phyloP scores from a whole-genome alignment of 345 rosid species.

The Arabis hirsuta region DNA sequence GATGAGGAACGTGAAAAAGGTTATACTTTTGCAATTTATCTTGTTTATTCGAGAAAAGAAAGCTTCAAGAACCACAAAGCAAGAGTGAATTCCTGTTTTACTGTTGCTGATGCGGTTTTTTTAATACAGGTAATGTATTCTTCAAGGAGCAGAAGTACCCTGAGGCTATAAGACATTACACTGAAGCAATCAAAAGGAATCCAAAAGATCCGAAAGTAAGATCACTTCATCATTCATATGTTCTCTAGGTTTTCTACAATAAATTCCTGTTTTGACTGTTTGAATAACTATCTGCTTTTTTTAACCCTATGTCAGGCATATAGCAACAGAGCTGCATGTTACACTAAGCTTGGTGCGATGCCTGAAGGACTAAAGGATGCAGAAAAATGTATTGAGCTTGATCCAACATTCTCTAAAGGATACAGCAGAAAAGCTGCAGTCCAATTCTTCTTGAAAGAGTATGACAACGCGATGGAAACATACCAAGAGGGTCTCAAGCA shows the following conservation, averaged over 20 bases:
- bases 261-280: neutral
- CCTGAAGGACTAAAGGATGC: slow-evolving; percentile 96
- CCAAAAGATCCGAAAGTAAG: slow-evolving; percentile 75
- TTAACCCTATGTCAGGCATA: slow-evolving; percentile 56
- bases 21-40: slow-evolving; percentile 19
- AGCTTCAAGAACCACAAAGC: neutral
- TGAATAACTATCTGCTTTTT: slow-evolving; percentile 11
- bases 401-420: slow-evolving; percentile 89
- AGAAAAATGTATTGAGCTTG: slow-evolving; percentile 88
- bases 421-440: slow-evolving; percentile 86
- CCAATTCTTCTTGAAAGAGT: slow-evolving; percentile 92
- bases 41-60: neutral
- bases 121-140: slow-evolving; percentile 69
- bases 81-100: neutral
- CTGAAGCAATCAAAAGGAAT: slow-evolving; percentile 87
- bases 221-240: slow-evolving; percentile 1
- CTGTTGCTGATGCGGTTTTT: slow-evolving; percentile 1
- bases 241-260: neutral
- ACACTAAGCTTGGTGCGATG: slow-evolving; percentile 86
- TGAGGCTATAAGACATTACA: slow-evolving; percentile 85
- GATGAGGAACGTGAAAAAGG: slow-evolving; percentile 98
- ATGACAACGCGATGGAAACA: slow-evolving; percentile 82
- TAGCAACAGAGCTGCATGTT: slow-evolving; percentile 95
- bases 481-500: slow-evolving; percentile 82
- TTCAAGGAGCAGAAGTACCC: slow-evolving; percentile 89